Evolutionary conservation across 352 stramenopile species (phyloP).

Genomic region (Phytophthora constricta): DNA sequence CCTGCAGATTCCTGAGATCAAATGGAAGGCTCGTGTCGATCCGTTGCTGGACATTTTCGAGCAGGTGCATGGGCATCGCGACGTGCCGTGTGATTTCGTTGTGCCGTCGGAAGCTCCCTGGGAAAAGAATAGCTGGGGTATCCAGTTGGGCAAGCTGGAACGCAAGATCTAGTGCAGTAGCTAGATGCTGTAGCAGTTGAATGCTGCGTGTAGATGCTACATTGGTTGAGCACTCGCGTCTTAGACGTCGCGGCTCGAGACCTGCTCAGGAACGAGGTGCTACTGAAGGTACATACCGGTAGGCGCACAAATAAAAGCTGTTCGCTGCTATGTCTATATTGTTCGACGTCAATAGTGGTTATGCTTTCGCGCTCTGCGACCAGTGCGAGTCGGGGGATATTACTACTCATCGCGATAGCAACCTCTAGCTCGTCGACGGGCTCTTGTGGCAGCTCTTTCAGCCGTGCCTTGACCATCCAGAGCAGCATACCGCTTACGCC

Average conservation of each 20-base stretch:
- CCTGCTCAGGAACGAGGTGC: too few relatives aligned
- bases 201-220: too few relatives aligned
- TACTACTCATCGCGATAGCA: constrained; percentile 41
- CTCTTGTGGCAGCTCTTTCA: constrained; percentile 53
- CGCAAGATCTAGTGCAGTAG: too few relatives aligned
- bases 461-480: constrained; percentile 71
- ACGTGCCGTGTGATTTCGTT: background rate
- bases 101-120: background rate
- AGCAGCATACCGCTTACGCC: constrained; percentile 71
- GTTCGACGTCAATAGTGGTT: constrained; percentile 34
- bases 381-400: constrained; percentile 31
- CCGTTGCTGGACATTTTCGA: background rate
- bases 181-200: too few relatives aligned
- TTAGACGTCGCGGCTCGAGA: too few relatives aligned
- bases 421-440: constrained; percentile 41
- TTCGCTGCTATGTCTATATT: constrained; percentile 26
- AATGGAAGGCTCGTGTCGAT: background rate
- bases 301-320: constrained; percentile 4
- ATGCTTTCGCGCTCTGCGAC: constrained; percentile 24
- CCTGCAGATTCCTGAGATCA: background rate
- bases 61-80: background rate
- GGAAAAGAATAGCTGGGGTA: background rate
- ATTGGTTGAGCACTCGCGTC: too few relatives aligned
- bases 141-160: background rate
- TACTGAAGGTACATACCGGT: too few relatives aligned